A percentile compares a stretch with the other conserved stretches of the same genome.
These are phyloP conservation scores for Luzula sylvatica DNA, from an alignment of 176 grass and related monocot species.

Conservation along the genomic window DNA sequence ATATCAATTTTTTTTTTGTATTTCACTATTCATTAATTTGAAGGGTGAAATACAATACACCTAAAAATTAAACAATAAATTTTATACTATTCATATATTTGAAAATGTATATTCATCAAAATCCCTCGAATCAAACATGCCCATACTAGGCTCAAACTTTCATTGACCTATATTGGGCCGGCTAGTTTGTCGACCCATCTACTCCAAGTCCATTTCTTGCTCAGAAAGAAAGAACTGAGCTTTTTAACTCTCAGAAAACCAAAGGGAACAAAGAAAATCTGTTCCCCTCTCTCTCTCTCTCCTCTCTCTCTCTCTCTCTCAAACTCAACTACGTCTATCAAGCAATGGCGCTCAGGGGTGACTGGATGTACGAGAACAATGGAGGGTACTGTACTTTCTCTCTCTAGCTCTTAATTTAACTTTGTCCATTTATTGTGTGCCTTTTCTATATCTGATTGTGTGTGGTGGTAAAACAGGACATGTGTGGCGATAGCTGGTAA, in stretches of 20 bases:
- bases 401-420: background rate
- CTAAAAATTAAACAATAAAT: too few relatives aligned
- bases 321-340: too few relatives aligned
- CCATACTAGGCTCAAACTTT: too few relatives aligned
- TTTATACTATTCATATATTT: too few relatives aligned
- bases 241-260: background rate
- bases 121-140: too few relatives aligned
- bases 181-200: too few relatives aligned
- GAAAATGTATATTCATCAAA: too few relatives aligned
- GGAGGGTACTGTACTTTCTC: slow-evolving; percentile 45
- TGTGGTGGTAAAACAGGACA: slow-evolving; percentile 42
- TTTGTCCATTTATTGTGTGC: background rate
- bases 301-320: slow-evolving; percentile 13
- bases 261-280: slow-evolving; percentile 6
- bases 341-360: slow-evolving; percentile 74
- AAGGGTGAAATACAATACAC: too few relatives aligned
- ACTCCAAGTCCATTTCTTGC: slow-evolving; percentile 13
- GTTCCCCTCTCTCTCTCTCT: slow-evolving; percentile 1
- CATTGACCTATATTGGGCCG: too few relatives aligned
- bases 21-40: too few relatives aligned
- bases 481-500: slow-evolving; percentile 81
- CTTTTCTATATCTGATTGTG: slow-evolving; percentile 13
- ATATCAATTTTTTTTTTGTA: too few relatives aligned
- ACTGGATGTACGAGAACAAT: slow-evolving; percentile 99
- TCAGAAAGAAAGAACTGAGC: slow-evolving; percentile 12